phyloP scores from a whole-genome alignment of 345 rosid species.

The Sisymbrium altissimum region DNA sequence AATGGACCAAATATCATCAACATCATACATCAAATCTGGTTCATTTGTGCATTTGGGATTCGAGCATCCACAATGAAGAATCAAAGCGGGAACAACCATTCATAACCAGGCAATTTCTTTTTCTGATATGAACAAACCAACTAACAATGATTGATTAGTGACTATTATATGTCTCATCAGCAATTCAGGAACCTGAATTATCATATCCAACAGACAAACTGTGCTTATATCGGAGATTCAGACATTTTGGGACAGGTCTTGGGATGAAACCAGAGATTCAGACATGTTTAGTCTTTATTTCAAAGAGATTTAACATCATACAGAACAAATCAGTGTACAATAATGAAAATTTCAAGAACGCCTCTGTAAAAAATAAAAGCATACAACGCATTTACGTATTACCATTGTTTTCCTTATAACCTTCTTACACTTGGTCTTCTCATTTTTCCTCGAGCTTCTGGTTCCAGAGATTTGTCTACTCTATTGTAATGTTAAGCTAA shows the following conservation, averaged over 20 bases:
- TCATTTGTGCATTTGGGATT: not conserved
- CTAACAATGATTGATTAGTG: not conserved
- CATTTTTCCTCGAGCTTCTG: conserved; percentile 9
- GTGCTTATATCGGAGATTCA: not conserved
- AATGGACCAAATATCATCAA: too few relatives aligned
- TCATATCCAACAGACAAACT: conserved; percentile 30
- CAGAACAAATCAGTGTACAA: conserved; percentile 29
- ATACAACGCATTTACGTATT: conserved; percentile 27
- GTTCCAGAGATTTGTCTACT: conserved; percentile 16
- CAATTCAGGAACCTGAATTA: conserved; percentile 42
- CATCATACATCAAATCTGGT: too few relatives aligned
- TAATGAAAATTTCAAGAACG: conserved; percentile 4
- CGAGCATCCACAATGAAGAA: not conserved
- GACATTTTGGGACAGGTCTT: not conserved
- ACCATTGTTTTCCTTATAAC: not conserved
- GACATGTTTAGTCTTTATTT: conserved; percentile 21
- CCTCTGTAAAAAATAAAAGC: conserved; percentile 11
- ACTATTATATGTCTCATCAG: conserved; percentile 28
- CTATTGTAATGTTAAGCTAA: conserved; percentile 9
- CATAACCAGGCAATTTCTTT: not conserved
- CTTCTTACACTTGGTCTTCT: not conserved
- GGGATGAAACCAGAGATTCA: not conserved
- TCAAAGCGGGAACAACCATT: not conserved
- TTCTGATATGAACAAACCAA: not conserved
- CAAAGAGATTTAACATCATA: conserved; percentile 11